These are phyloP conservation scores for Fusarium begoniae DNA, from an alignment of 2,329 filamentous ascomycete species.

Conservation along the genomic window DNA sequence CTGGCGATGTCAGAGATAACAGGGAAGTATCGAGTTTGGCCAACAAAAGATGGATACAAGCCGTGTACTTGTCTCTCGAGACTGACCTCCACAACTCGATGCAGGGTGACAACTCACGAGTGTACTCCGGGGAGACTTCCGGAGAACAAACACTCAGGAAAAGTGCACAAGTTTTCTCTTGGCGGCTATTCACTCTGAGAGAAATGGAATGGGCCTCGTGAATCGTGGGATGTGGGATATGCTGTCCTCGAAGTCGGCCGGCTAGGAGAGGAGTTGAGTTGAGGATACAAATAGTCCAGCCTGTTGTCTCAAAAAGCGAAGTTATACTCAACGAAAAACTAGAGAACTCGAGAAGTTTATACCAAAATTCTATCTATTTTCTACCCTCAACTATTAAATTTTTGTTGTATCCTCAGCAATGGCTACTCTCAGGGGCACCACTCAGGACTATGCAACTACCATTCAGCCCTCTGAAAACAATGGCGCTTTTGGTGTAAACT, in stretches of 20 bases:
- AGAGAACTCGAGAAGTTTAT: not conserved
- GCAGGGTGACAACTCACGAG: constrained; percentile 21
- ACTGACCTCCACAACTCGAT: constrained; percentile 11
- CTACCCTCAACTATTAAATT: not conserved
- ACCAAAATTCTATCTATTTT: not conserved
- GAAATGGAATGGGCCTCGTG: not conserved
- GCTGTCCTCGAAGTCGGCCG: not conserved
- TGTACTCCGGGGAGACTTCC: constrained; percentile 23
- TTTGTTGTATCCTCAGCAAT: constrained; percentile 2
- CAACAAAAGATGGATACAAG: constrained; percentile 3
- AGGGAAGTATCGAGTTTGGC: not conserved
- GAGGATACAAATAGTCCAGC: constrained; percentile 22
- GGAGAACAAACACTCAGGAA: not conserved
- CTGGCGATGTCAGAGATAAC: not conserved
- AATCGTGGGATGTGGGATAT: constrained; percentile 15
- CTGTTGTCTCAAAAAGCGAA: not conserved
- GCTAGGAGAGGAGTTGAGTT: not conserved
- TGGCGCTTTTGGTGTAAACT: constrained; percentile 13
- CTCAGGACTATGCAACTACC: constrained; percentile 11
- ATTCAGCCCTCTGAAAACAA: constrained; percentile 1
- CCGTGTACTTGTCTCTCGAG: constrained; percentile 8
- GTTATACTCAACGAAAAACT: not conserved
- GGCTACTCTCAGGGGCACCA: constrained; percentile 13
- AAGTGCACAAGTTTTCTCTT: not conserved
- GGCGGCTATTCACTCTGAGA: not conserved